Evolutionary conservation across 768 basidiomycete species (phyloP), one percentile per base, ranked within the genome.

Genomic region (Nevesoporus exiguus): DNA sequence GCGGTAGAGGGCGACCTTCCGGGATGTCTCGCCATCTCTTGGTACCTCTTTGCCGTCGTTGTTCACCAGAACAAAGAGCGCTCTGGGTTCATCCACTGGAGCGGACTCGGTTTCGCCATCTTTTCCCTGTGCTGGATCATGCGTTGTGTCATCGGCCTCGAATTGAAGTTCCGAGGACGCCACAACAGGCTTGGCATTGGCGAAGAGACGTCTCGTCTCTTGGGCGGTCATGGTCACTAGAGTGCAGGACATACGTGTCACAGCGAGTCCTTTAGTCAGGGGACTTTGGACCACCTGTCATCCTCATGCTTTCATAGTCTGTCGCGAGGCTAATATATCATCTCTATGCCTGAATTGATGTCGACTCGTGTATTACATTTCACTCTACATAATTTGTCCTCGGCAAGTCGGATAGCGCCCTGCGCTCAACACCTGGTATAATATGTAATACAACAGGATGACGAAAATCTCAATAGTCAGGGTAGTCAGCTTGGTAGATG

Each of bases 31-130:
- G 84, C 83, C 51, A 83, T 88, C 61, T 76, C 84, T 7, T 86
- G 82, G 81, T 78, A 75, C 39, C 71, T 88, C 29, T 84, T 81
- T 60, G 86, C 82, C 29, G 79, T 87, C 70, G 88, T 83, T 68
- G 76, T 75, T 22, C 73, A 80, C 55, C 74, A 83, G 66, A 69
- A 56, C 40, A 66, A 70, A 47, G 71, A 69, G 33, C 69, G 65
- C 42, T 73, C 76, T 48, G 74, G 70, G 51, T 84, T 87, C 70
- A 75, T 88, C 50, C 84, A 85, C 68, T 88, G 84, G 83, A 78
- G 77, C 19, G 83, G 83, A 3, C 77, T 87, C 42, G 83, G 73
- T 14, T 81, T 81, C 65, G 79, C 84, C 67, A 75, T 85, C 66
- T 65, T 88, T 19, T 79, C 82, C n/a, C 70, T 83, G 54, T 75